Percentiles rank a stretch among this genome's conserved stretches.
Conservation (phyloP, 2,329 filamentous ascomycete species). For the Pseudocercospora fijiensis region DNA sequence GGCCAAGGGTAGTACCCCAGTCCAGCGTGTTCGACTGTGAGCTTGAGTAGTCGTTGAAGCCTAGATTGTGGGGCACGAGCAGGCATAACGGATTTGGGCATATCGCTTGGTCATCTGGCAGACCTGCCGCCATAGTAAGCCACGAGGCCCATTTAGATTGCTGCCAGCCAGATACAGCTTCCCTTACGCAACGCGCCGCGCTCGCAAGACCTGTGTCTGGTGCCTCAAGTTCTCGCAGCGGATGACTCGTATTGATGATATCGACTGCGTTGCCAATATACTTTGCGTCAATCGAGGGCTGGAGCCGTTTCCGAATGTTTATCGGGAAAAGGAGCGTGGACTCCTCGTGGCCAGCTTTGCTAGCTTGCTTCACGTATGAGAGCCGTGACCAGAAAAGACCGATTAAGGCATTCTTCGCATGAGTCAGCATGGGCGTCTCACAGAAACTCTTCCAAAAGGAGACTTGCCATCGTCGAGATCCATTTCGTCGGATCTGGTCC, state of each 20-base stretch:
- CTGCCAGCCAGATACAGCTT: conserved; percentile 19
- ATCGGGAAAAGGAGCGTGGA: conserved; percentile 21
- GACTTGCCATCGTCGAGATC: conserved; percentile 23
- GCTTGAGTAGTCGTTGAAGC: conserved; percentile 25
- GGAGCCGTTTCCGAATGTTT: conserved; percentile 20
- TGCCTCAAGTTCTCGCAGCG: conserved; percentile 10
- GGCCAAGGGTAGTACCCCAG: conserved; percentile 21
- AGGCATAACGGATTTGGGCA: conserved; percentile 21
- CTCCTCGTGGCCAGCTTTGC: conserved; percentile 7
- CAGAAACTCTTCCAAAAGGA: not conserved
- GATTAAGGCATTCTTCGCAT: conserved; percentile 16
- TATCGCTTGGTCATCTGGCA: conserved; percentile 20
- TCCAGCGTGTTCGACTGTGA: conserved; percentile 17
- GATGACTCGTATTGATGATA: conserved; percentile 10
- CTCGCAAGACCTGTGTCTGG: conserved; percentile 11
- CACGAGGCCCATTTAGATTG: conserved; percentile 16
- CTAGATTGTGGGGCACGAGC: conserved; percentile 20
- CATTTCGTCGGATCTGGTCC: conserved; percentile 10
- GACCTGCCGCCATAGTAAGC: conserved; percentile 17
- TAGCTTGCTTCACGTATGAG: conserved; percentile 13
- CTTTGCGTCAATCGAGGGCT: conserved; percentile 14
- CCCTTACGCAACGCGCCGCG: conserved; percentile 17
- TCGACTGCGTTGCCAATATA: conserved; percentile 24
- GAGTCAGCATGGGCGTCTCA: not conserved
- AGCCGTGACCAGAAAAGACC: conserved; percentile 26